These are phyloP conservation scores for Plasmodium yoelii DNA, from an alignment of 169 alveolate species.

Conservation along the genomic window DNA sequence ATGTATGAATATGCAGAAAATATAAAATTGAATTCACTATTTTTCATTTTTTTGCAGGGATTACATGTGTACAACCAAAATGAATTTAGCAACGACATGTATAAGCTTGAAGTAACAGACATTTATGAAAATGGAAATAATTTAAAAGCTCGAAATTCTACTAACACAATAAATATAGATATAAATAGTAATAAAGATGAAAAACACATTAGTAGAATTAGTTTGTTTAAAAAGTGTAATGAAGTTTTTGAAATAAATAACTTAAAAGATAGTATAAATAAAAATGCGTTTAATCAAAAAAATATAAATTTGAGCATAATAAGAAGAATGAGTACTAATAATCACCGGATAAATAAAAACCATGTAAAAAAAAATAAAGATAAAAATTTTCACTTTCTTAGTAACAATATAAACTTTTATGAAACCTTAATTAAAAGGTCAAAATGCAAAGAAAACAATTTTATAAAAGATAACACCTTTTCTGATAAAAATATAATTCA, in stretches of 20 bases:
- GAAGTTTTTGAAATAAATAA: conserved; percentile 9
- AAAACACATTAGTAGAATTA: conserved; percentile 13
- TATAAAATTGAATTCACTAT: too few species aligned
- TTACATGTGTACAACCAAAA: too few species aligned
- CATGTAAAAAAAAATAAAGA: conserved; percentile 36
- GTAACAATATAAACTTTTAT: conserved; percentile 75
- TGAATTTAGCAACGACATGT: neutral
- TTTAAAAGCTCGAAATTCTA: neutral
- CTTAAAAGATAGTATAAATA: conserved; percentile 6
- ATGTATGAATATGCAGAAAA: too few species aligned
- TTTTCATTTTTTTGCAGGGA: too few species aligned
- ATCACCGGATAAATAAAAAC: conserved; percentile 34
- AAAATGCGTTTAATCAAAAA: conserved; percentile 38
- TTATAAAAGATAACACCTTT: conserved; percentile 8
- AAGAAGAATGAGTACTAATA: conserved; percentile 60
- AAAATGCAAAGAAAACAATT: conserved; percentile 23
- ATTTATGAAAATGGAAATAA: conserved; percentile 1
- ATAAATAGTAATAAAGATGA: neutral
- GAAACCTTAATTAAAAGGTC: conserved; percentile 68
- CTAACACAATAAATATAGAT: conserved; percentile 2
- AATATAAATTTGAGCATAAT: conserved; percentile 46
- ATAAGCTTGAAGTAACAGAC: neutral
- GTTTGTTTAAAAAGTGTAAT: conserved; percentile 16
- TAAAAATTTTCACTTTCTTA: conserved; percentile 30
- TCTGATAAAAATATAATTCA: conserved; percentile 41